These are phyloP conservation scores for Dalbergia oliveri DNA, from an alignment of 306 rosid species.

Conservation along the genomic window DNA sequence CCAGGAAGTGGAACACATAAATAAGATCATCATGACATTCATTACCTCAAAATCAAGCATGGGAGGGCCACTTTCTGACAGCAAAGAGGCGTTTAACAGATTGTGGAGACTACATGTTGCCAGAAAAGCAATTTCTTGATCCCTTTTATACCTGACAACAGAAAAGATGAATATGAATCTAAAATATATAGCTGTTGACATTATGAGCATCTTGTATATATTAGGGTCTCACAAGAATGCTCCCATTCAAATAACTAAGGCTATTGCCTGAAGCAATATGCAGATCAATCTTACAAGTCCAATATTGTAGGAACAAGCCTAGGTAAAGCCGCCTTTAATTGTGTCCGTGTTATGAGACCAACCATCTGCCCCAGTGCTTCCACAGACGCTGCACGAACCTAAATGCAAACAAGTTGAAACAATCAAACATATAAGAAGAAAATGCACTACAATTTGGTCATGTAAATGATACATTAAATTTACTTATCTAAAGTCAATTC, in stretches of 20 bases:
- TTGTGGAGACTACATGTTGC: slow-evolving; percentile 91
- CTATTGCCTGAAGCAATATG: slow-evolving; percentile 27
- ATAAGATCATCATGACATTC: slow-evolving; percentile 33
- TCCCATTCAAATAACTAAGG: slow-evolving; percentile 30
- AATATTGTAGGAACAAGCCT: slow-evolving; percentile 90
- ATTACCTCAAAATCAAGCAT: slow-evolving; percentile 97
- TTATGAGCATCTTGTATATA: slow-evolving; percentile 41
- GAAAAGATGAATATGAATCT: slow-evolving; percentile 41
- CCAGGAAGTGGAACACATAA: slow-evolving; percentile 1
- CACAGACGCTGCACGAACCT: slow-evolving; percentile 86
- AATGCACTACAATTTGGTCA: slow-evolving; percentile 34
- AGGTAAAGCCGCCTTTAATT: slow-evolving; percentile 87
- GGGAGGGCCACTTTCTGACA: slow-evolving; percentile 94
- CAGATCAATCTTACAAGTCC: slow-evolving; percentile 80
- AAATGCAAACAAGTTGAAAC: slow-evolving; percentile 42
- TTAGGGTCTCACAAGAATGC: slow-evolving; percentile 17
- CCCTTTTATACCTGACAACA: slow-evolving; percentile 80
- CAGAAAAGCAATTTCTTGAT: slow-evolving; percentile 80
- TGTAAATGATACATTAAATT: slow-evolving; percentile 27
- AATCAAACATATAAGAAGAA: slow-evolving; percentile 27
- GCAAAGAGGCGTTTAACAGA: slow-evolving; percentile 80
- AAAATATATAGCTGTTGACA: slow-evolving; percentile 20
- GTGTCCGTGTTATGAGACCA: slow-evolving; percentile 84
- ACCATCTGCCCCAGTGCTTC: slow-evolving; percentile 98
- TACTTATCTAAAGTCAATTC: slow-evolving; percentile 11